phyloP scores from a whole-genome alignment of 1,139 yeast genomes.

The Pichia terricola region DNA sequence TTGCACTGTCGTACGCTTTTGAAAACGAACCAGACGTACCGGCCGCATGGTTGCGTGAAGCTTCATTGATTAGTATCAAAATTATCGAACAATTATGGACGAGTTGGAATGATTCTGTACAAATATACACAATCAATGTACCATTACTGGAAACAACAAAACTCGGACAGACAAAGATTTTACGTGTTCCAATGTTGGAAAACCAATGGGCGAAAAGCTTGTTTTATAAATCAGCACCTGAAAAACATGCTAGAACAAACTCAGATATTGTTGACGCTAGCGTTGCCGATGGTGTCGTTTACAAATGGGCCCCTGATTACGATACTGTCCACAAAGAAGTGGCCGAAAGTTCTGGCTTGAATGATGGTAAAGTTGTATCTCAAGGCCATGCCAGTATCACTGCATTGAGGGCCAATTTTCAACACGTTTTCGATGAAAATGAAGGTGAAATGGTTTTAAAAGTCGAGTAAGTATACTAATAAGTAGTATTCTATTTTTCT shows the following conservation, averaged over 20 bases:
- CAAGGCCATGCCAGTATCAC: slow-evolving; percentile 59
- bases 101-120: slow-evolving; percentile 48
- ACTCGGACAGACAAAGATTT: slow-evolving; percentile 42
- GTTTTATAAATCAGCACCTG: slow-evolving; percentile 9
- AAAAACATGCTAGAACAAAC: slow-evolving; percentile 17
- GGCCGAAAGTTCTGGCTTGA: slow-evolving; percentile 36
- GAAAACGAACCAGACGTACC: slow-evolving; percentile 42
- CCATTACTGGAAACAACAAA: slow-evolving; percentile 47
- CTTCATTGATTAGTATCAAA: slow-evolving; percentile 58
- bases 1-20: slow-evolving; percentile 82
- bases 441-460: slow-evolving; percentile 32
- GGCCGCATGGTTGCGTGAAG: slow-evolving; percentile 46
- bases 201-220: slow-evolving; percentile 55
- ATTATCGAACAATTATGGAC: slow-evolving; percentile 48
- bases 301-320: slow-evolving; percentile 81
- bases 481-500: neutral
- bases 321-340: slow-evolving; percentile 56
- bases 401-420: slow-evolving; percentile 71
- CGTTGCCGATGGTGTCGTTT: slow-evolving; percentile 35
- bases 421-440: slow-evolving; percentile 38
- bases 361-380: slow-evolving; percentile 47
- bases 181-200: slow-evolving; percentile 67
- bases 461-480: neutral
- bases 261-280: slow-evolving; percentile 38
- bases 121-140: slow-evolving; percentile 74